These are phyloP conservation scores for Leishmania braziliensis DNA, from an alignment of 208 protist genomes.

Conservation along the genomic window DNA sequence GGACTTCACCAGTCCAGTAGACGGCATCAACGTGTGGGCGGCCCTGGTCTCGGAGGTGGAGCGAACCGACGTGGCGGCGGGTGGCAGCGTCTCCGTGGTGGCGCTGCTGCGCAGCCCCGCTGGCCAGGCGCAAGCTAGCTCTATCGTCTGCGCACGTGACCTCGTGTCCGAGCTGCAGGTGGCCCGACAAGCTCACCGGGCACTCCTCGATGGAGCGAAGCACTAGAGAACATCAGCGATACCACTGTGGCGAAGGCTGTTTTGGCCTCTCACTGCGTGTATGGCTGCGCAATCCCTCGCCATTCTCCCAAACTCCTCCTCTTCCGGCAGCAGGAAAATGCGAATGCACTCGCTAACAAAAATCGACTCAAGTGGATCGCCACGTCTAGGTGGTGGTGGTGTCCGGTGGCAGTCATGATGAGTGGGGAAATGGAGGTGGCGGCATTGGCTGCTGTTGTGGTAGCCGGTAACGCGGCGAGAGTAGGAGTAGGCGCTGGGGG, in stretches of 20 bases:
- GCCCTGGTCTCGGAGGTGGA: slow-evolving; percentile 43
- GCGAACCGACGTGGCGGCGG: slow-evolving; percentile 15
- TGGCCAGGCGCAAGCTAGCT: slow-evolving; percentile 35
- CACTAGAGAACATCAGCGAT: not conserved
- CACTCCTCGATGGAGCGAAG: slow-evolving; percentile 17
- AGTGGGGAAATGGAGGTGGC: not conserved
- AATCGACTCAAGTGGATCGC: not conserved
- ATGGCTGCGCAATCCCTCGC: not conserved
- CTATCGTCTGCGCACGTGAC: slow-evolving; percentile 44
- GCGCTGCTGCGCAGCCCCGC: slow-evolving; percentile 34
- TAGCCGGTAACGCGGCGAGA: not conserved
- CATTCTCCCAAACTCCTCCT: not conserved
- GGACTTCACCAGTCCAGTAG: slow-evolving; percentile 74
- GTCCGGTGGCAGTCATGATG: not conserved
- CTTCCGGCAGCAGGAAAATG: not conserved
- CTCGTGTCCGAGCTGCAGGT: slow-evolving; percentile 19
- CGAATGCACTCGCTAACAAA: not conserved
- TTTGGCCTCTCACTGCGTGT: not conserved
- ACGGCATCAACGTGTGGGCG: slow-evolving; percentile 65
- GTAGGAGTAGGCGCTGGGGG: not conserved
- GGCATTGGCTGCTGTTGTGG: not conserved
- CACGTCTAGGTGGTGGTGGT: not conserved
- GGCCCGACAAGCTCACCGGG: slow-evolving; percentile 22
- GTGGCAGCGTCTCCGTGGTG: slow-evolving; percentile 9
- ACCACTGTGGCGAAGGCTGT: not conserved